phyloP scores from a whole-genome alignment of 192 early-diverging fungal genomes.

The Entomortierella parvispora region DNA sequence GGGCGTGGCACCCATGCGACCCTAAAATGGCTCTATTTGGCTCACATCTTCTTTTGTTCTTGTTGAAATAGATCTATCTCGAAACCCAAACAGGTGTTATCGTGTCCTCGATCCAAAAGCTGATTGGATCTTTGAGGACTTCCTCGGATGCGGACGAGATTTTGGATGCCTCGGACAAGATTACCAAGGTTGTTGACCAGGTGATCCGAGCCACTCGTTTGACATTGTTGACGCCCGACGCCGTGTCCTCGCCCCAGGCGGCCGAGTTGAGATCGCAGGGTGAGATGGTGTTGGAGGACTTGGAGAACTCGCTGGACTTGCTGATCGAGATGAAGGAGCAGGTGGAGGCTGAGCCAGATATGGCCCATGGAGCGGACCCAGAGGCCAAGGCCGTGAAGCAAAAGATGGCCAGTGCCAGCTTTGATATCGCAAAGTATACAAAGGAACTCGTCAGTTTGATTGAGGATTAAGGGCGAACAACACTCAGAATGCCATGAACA shows the following conservation, averaged over 20 bases:
- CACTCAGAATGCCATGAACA: no score
- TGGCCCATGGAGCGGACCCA: constrained; percentile 46
- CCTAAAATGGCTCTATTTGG: no score
- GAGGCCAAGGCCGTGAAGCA: constrained; percentile 81
- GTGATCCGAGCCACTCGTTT: constrained; percentile 61
- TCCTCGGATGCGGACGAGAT: constrained; percentile 63
- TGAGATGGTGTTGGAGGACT: constrained; percentile 67
- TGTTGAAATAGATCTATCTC: constrained; percentile 29
- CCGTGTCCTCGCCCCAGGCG: constrained; percentile 39
- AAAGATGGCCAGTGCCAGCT: constrained; percentile 81
- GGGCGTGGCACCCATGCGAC: no score
- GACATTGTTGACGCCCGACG: constrained; percentile 56
- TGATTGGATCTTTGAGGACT: constrained; percentile 71
- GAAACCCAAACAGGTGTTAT: constrained; percentile 76
- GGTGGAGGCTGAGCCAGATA: constrained; percentile 56
- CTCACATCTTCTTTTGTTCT: no score
- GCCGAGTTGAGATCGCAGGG: constrained; percentile 55
- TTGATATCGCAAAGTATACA: constrained; percentile 92
- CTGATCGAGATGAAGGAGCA: constrained; percentile 68
- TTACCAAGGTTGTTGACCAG: constrained; percentile 67
- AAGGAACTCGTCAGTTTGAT: constrained; percentile 82
- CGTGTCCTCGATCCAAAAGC: constrained; percentile 80
- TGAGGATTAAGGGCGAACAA: constrained; percentile 17
- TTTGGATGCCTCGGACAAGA: constrained; percentile 60
- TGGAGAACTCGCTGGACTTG: constrained; percentile 61